Conservation (phyloP, 805 yeast genomes). For the Brettanomyces sp. region DNA sequence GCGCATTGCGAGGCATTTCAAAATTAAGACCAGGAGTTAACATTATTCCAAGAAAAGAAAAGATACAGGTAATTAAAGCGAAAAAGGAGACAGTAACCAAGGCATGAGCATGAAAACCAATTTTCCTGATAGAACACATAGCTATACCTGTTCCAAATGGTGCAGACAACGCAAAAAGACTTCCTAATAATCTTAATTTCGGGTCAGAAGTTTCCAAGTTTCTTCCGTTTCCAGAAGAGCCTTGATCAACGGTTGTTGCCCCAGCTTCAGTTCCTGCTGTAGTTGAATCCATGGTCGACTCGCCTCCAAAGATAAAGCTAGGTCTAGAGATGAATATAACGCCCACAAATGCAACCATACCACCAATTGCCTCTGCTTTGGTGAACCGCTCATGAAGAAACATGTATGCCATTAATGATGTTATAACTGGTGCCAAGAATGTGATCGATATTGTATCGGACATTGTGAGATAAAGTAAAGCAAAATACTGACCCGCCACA, state of each 20-base stretch:
- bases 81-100: conserved; percentile 70
- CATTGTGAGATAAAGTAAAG: conserved; percentile 62
- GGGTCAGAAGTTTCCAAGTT: conserved; percentile 40
- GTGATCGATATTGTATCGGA: conserved; percentile 79
- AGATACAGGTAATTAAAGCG: conserved; percentile 49
- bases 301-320: conserved; percentile 48
- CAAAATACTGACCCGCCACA: conserved; percentile 68
- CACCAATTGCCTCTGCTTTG: conserved; percentile 57
- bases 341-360: conserved; percentile 59
- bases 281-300: background rate
- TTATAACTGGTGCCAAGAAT: conserved; percentile 67
- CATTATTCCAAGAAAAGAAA: conserved; percentile 44
- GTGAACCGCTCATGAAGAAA: conserved; percentile 61
- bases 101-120: conserved; percentile 76
- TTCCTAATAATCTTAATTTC: conserved; percentile 45
- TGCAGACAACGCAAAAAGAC: conserved; percentile 54
- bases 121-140: conserved; percentile 59
- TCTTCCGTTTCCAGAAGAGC: background rate
- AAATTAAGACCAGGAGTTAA: conserved; percentile 51
- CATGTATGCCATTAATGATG: conserved; percentile 65
- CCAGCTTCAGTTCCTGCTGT: conserved; percentile 1
- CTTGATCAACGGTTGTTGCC: conserved; percentile 24
- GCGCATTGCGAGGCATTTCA: conserved; percentile 46
- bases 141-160: conserved; percentile 63
- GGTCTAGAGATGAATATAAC: conserved; percentile 81